These are phyloP conservation scores for Rhizomucor miehei DNA, from an alignment of 371 early-diverging fungal genomes.

Conservation along the genomic window DNA sequence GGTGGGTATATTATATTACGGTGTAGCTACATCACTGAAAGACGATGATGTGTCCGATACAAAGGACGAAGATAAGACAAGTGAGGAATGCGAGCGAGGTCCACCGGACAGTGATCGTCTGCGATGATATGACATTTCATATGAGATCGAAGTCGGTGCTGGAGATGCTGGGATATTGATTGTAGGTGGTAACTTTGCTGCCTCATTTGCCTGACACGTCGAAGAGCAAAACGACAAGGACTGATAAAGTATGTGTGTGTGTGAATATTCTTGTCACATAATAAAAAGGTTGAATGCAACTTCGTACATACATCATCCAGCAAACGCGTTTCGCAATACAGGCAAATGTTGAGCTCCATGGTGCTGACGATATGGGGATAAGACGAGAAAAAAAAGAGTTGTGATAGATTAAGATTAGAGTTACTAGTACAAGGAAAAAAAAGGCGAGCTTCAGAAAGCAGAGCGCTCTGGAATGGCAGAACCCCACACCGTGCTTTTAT, in stretches of 20 bases:
- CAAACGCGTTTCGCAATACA: constrained; percentile 18
- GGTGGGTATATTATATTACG: no score
- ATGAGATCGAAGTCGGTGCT: not conserved
- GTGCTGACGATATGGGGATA: not conserved
- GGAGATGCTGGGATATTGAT: not conserved
- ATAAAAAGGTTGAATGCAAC: not conserved
- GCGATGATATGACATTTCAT: no score
- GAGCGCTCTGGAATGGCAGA: no score
- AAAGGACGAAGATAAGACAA: no score
- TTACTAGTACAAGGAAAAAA: no score
- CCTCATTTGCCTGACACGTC: constrained; percentile 12
- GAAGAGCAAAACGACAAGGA: constrained; percentile 10
- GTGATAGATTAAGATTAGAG: no score
- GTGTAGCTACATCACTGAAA: no score
- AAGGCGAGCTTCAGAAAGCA: no score
- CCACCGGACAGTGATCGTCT: no score
- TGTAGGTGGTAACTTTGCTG: constrained; percentile 5
- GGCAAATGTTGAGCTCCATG: constrained; percentile 19
- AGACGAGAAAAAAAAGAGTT: not conserved
- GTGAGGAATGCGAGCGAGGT: no score
- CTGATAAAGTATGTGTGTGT: not conserved
- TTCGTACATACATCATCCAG: constrained; percentile 4
- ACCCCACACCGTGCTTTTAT: no score
- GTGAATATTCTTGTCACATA: not conserved
- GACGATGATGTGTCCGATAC: no score